These are phyloP conservation scores for Melocanna baccifera DNA, from an alignment of 176 grass and related monocot species.

Conservation along the genomic window DNA sequence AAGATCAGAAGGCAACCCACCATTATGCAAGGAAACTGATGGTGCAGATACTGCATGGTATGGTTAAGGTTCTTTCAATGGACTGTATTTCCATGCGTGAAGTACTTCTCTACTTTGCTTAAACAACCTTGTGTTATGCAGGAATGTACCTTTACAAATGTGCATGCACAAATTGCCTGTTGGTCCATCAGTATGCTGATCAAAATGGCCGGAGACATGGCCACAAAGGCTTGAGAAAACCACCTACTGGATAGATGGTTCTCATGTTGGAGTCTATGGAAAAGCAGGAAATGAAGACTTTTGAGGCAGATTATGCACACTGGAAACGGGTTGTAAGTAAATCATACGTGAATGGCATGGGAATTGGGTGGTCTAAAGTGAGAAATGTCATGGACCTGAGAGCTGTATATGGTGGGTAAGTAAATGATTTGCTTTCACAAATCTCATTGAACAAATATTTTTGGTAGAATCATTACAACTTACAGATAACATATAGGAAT, in stretches of 20 bases:
- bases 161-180: conserved; percentile 87
- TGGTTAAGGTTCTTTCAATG: background rate
- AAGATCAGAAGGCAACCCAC: conserved; percentile 70
- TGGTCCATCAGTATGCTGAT: conserved; percentile 48
- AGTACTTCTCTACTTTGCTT: conserved; percentile 12
- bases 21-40: conserved; percentile 78
- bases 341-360: conserved; percentile 85
- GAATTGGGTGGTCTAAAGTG: conserved; percentile 90
- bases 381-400: conserved; percentile 99
- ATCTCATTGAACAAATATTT: background rate
- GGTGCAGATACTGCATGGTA: conserved; percentile 95
- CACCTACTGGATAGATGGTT: conserved; percentile 81
- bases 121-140: conserved; percentile 37
- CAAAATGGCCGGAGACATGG: conserved; percentile 83
- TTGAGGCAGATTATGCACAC: conserved; percentile 77
- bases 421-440: background rate
- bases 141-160: conserved; percentile 86
- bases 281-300: conserved; percentile 91
- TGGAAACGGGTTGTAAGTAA: conserved; percentile 90
- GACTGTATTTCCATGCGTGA: background rate
- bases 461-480: background rate
- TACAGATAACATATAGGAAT: background rate
- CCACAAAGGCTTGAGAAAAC: conserved; percentile 74
- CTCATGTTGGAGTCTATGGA: conserved; percentile 81
- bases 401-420: conserved; percentile 98